These are phyloP conservation scores for Ambrosia trifida DNA, from an alignment of 129 eudicot genomes.

Conservation along the genomic window DNA sequence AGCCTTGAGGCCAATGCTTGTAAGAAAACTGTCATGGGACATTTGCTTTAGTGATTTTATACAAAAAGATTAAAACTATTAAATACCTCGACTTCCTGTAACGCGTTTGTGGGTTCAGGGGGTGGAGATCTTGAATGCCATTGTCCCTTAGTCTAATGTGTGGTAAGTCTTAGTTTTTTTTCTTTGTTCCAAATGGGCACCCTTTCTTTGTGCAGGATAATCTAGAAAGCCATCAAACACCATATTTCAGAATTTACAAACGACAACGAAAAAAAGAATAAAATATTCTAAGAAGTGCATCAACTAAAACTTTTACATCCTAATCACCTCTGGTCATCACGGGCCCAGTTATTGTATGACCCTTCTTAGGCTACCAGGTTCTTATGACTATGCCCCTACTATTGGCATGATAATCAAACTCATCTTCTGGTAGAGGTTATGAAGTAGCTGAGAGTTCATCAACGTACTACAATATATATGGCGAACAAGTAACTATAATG, in stretches of 20 bases:
- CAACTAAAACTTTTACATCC: background rate
- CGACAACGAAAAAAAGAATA: too few species aligned
- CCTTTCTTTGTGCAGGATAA: conserved; percentile 68
- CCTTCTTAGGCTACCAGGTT: conserved; percentile 98
- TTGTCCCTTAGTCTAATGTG: conserved; percentile 44
- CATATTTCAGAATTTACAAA: background rate
- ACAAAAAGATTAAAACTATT: background rate
- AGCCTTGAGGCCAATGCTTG: too few species aligned
- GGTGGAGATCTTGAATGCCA: conserved; percentile 51
- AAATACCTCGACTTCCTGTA: conserved; percentile 84
- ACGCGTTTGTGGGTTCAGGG: conserved; percentile 70
- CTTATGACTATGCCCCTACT: conserved; percentile 83
- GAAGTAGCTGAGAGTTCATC: too few species aligned
- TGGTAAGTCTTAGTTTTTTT: conserved; percentile 68
- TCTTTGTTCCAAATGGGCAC: conserved; percentile 88
- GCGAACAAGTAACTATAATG: too few species aligned
- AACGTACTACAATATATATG: too few species aligned
- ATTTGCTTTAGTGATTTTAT: too few species aligned
- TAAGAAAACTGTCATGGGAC: too few species aligned
- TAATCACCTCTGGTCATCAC: conserved; percentile 59
- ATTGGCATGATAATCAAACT: too few species aligned
- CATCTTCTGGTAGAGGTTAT: too few species aligned
- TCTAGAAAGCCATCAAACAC: conserved; percentile 43
- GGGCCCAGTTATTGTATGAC: conserved; percentile 68
- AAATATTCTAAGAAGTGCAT: background rate